Percentiles rank a stretch among this genome's conserved stretches.
Conservation (phyloP, 192 early-diverging fungal genomes). For the Glomus cerebriforme region DNA sequence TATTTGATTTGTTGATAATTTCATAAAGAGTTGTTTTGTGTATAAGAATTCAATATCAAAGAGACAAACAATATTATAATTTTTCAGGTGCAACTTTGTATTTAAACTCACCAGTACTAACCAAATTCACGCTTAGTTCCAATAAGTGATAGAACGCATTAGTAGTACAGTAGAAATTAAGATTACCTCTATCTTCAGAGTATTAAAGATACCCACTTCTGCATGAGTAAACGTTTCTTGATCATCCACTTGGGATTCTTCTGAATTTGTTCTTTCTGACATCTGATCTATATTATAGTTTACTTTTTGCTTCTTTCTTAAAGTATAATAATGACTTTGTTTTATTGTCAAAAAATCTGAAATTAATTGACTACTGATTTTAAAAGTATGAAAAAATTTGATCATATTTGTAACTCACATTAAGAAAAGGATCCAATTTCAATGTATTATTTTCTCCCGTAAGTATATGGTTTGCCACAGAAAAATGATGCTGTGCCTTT, state of each 20-base stretch:
- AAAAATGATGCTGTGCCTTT: conserved; percentile 8
- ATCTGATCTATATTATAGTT: no score
- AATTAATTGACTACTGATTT: no score
- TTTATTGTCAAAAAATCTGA: no score
- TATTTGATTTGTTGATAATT: conserved; percentile 7
- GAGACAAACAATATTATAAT: conserved; percentile 24
- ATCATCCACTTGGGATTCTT: neutral
- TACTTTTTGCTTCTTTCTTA: no score
- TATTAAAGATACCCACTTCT: neutral
- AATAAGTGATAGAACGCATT: neutral
- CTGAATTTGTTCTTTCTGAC: no score
- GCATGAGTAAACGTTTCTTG: neutral
- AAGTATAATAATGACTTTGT: no score
- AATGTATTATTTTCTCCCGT: conserved; percentile 7
- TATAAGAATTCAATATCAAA: conserved; percentile 22
- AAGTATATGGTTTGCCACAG: conserved; percentile 18
- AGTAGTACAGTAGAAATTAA: neutral
- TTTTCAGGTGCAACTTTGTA: neutral
- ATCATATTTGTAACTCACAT: neutral
- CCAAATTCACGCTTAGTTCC: neutral
- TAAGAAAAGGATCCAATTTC: neutral
- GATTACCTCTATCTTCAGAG: neutral
- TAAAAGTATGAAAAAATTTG: no score
- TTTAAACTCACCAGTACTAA: neutral
- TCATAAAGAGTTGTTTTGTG: conserved; percentile 17